Percentiles rank a stretch among this genome's conserved stretches.
Conservation (phyloP, 2,329 filamentous ascomycete genomes). For the Colletotrichum sojae region DNA sequence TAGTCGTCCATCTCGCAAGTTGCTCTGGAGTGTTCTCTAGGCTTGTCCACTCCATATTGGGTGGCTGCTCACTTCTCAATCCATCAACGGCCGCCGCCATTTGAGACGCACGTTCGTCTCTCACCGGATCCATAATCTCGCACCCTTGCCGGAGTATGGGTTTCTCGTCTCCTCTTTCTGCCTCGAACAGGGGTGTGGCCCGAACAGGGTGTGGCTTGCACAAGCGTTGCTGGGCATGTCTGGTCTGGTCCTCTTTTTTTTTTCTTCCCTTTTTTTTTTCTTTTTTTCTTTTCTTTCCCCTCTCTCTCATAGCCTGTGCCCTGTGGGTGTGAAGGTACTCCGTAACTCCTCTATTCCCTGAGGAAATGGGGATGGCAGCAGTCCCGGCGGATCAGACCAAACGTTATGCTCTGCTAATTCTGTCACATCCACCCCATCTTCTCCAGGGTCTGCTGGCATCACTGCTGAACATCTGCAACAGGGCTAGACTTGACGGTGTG, state of each 20-base stretch:
- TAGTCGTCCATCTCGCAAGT: conserved; percentile 12
- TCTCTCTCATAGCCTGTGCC: not conserved
- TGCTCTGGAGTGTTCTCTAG: not conserved
- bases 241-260: conserved; percentile 16
- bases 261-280: conserved; percentile 19
- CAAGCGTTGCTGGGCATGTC: conserved; percentile 35
- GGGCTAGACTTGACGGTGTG: conserved; percentile 55
- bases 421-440: conserved; percentile 52
- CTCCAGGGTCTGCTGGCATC: conserved; percentile 43
- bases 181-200: conserved; percentile 36
- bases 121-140: conserved; percentile 42
- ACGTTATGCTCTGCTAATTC: conserved; percentile 52
- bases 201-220: conserved; percentile 38
- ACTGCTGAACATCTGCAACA: conserved; percentile 53
- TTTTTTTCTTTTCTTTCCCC: conserved; percentile 32
- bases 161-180: conserved; percentile 38
- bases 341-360: conserved; percentile 9
- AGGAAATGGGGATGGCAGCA: conserved; percentile 46
- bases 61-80: conserved; percentile 40
- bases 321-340: too few relatives aligned
- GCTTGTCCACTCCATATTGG: conserved; percentile 19
- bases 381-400: conserved; percentile 50
- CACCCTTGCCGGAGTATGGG: conserved; percentile 22
- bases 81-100: conserved; percentile 37
- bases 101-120: conserved; percentile 40